Percentiles rank a stretch among this genome's conserved stretches.
Conservation (phyloP, 2,329 filamentous ascomycete genomes). For the Lachnellula occidentalis region DNA sequence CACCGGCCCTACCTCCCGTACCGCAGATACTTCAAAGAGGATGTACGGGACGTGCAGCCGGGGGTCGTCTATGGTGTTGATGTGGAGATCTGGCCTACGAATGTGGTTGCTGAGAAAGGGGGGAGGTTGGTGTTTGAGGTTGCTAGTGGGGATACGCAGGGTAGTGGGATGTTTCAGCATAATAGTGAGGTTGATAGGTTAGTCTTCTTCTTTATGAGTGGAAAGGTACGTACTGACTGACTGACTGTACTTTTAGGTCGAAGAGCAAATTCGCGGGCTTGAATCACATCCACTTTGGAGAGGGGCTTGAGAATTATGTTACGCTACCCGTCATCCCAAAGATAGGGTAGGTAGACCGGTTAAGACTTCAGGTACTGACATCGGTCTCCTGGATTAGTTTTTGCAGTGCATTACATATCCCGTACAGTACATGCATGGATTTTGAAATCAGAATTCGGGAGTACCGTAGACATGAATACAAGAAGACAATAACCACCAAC, state of each 20-base stretch:
- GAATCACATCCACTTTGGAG: conserved; percentile 50
- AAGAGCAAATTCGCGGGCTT: conserved; percentile 39
- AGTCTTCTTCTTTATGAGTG: conserved; percentile 10
- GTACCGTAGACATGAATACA: no score
- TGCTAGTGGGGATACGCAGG: conserved; percentile 52
- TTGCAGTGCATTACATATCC: no score
- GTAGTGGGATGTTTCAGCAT: conserved; percentile 52
- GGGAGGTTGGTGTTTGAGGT: conserved; percentile 52
- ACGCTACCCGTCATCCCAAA: conserved; percentile 46
- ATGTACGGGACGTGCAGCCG: conserved; percentile 48
- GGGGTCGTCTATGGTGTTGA: conserved; percentile 55
- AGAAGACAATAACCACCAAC: no score
- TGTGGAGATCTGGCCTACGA: conserved; percentile 61
- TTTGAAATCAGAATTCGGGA: no score
- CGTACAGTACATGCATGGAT: no score
- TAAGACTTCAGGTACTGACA: no score
- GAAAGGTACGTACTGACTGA: background rate
- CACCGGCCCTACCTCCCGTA: conserved; percentile 51
- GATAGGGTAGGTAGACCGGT: background rate
- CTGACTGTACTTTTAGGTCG: conserved; percentile 1
- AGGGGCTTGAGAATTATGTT: conserved; percentile 44
- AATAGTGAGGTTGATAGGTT: conserved; percentile 43
- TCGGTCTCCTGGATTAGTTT: no score
- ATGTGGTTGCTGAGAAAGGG: conserved; percentile 49
- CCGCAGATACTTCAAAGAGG: conserved; percentile 52